A percentile compares a stretch with the other conserved stretches of the same genome.
These are phyloP conservation scores for Colletotrichum sp. DNA, from an alignment of 2,329 filamentous ascomycete species.

Conservation along the genomic window DNA sequence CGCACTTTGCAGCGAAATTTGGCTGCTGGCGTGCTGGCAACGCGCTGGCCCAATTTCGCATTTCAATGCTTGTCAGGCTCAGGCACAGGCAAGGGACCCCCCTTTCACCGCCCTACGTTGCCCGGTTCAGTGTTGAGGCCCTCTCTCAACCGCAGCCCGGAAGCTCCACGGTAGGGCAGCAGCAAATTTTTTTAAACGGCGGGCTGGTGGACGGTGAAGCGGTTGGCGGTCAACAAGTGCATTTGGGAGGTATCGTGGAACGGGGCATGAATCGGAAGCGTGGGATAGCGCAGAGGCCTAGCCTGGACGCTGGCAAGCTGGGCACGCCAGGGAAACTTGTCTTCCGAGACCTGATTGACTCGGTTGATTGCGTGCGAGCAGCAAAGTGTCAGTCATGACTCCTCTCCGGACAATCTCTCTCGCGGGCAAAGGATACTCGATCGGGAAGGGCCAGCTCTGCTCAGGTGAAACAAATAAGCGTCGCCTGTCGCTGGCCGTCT, in stretches of 20 bases:
- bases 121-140: neutral
- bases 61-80: neutral
- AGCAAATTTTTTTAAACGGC: neutral
- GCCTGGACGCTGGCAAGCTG: neutral
- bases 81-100: neutral
- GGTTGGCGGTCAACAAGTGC: neutral
- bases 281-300: neutral
- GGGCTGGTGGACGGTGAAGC: neutral
- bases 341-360: slow-evolving; percentile 2
- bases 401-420: neutral
- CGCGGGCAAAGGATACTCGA: neutral
- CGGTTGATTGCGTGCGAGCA: neutral
- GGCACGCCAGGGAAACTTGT: neutral
- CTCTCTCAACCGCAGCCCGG: neutral
- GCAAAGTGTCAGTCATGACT: neutral
- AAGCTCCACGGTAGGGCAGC: neutral
- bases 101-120: slow-evolving; percentile 12
- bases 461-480: slow-evolving; percentile 13
- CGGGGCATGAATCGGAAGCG: neutral
- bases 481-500: neutral
- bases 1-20: neutral
- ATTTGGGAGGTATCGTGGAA: neutral
- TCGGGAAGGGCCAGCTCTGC: neutral
- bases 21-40: neutral
- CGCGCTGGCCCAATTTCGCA: neutral